phyloP scores from a whole-genome alignment of 2,329 filamentous ascomycete genomes.

The Onygenales sp. region DNA sequence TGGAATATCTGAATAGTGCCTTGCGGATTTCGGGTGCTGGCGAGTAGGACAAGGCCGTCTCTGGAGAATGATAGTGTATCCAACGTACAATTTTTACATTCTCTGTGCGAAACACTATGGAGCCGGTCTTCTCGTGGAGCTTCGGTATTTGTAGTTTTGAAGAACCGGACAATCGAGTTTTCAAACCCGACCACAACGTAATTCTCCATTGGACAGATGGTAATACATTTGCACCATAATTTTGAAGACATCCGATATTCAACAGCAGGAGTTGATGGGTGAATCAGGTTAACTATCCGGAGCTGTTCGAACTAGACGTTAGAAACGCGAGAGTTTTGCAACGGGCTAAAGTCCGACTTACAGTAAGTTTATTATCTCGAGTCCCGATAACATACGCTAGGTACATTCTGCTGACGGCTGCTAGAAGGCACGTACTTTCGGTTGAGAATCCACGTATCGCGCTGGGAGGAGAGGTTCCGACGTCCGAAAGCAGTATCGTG shows the following conservation, averaged over 20 bases:
- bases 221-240: constrained; percentile 31
- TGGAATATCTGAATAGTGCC: constrained; percentile 30
- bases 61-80: constrained; percentile 34
- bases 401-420: constrained; percentile 27
- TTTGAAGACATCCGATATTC: constrained; percentile 33
- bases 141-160: constrained; percentile 25
- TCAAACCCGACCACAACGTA: constrained; percentile 35
- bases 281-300: constrained; percentile 28
- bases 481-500: constrained; percentile 32
- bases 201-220: constrained; percentile 31
- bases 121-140: constrained; percentile 30
- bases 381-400: constrained; percentile 33
- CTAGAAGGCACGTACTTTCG: constrained; percentile 32
- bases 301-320: constrained; percentile 17
- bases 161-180: constrained; percentile 32
- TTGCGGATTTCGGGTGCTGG: constrained; percentile 27
- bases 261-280: constrained; percentile 21
- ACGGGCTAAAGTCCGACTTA: constrained; percentile 12
- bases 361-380: constrained; percentile 33
- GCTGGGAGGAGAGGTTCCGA: constrained; percentile 27
- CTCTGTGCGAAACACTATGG: constrained; percentile 23
- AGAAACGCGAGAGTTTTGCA: neutral
- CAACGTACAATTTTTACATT: constrained; percentile 28
- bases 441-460: constrained; percentile 24
- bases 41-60: constrained; percentile 32